A percentile compares a stretch with the other conserved stretches of the same genome.
Conservation (phyloP, 2,329 filamentous ascomycete genomes). For the Tricladium varicosporioides region DNA sequence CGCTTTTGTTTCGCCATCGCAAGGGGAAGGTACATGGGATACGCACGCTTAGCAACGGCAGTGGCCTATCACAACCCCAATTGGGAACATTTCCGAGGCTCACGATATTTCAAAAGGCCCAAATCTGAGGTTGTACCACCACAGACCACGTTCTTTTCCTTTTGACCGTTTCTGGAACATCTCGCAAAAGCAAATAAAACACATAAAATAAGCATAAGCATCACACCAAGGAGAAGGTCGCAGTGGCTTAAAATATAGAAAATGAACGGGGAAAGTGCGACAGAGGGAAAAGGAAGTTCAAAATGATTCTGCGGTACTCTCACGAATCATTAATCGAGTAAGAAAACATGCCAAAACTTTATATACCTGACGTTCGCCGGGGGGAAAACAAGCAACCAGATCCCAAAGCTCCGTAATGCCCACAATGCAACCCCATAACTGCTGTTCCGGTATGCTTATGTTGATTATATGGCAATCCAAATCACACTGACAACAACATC, state of each 20-base stretch:
- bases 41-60: neutral
- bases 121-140: no score
- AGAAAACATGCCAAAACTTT: conserved; percentile 12
- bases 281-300: neutral
- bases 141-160: neutral
- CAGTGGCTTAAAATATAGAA: neutral
- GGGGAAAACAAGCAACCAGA: conserved; percentile 15
- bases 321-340: conserved; percentile 13
- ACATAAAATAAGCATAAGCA: neutral
- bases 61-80: neutral
- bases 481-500: conserved; percentile 72
- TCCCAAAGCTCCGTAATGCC: conserved; percentile 10
- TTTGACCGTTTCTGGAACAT: neutral
- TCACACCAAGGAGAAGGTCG: no score
- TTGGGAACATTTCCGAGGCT: neutral
- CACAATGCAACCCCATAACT: conserved; percentile 7
- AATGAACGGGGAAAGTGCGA: neutral
- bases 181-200: neutral
- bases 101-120: no score
- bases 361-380: conserved; percentile 14
- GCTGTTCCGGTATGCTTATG: conserved; percentile 4
- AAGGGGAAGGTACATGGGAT: conserved; percentile 1
- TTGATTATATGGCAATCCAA: conserved; percentile 55
- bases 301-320: conserved; percentile 12
- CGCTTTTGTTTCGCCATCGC: neutral